These are phyloP conservation scores for Penicillium sp. DNA, from an alignment of 2,329 filamentous ascomycete species.

Conservation along the genomic window DNA sequence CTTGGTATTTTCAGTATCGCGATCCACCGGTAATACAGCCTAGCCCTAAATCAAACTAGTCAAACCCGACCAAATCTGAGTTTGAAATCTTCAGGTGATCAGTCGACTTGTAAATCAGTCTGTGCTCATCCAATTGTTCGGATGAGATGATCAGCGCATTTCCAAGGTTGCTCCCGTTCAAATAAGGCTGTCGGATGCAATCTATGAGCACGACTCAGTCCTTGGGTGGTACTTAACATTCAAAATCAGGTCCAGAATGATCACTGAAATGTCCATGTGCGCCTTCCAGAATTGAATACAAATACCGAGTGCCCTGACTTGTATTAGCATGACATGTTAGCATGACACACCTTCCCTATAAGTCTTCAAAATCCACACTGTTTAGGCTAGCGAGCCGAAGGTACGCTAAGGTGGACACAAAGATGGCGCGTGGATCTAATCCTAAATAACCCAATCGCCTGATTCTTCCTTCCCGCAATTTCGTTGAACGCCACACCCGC, in stretches of 20 bases:
- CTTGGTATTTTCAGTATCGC: background rate
- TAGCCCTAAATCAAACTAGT: constrained; percentile 1
- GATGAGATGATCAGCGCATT: background rate
- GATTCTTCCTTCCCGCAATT: constrained; percentile 8
- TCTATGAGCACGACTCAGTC: no score
- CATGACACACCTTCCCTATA: background rate
- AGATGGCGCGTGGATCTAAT: constrained; percentile 2
- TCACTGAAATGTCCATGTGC: background rate
- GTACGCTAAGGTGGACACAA: background rate
- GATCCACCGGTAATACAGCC: background rate
- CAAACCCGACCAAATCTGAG: background rate
- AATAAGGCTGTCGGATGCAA: no score
- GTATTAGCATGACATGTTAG: no score
- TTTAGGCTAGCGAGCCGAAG: background rate
- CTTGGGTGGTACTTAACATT: no score
- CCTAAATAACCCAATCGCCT: constrained; percentile 16
- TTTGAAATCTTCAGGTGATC: background rate
- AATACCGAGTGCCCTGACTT: no score
- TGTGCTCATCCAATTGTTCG: background rate
- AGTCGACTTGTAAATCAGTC: background rate
- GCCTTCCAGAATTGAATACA: no score
- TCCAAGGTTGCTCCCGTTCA: background rate
- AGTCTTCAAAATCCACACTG: background rate
- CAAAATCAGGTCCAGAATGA: no score
- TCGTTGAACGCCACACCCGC: constrained; percentile 18